Base-by-base conservation (phyloP, 768 basidiomycete species). In the Podaxis mareebaensis region DNA sequence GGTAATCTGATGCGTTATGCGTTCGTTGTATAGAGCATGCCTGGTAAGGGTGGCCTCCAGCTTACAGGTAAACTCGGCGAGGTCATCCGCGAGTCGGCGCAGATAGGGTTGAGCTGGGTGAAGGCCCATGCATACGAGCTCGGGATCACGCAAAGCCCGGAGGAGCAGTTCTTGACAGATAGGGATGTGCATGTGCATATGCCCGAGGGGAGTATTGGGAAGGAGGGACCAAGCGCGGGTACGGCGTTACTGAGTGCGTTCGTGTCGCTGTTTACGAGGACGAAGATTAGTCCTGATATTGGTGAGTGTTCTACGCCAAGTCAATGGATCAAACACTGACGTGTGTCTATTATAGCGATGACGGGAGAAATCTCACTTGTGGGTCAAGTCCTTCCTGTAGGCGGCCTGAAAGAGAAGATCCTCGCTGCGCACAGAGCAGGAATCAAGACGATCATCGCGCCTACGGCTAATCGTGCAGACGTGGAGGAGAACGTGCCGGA, bases 21-120 rank as follows among this genome's bases (percentile, higher is more conserved):
- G 44, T 61, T 38, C 38, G 62, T 40, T 53, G 58, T 59, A n/a
- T 73, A 95, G 94, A 88, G 88, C 56, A 99, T 97, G 95, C 96
- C 96, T 26, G 97, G 97, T 2, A 96, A 96, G 73, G 96, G 96
- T 12, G 83, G 83, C 15, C 80, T 99, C 2, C 95, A 95, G 68
- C 78, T 99, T 7, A 99, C 97, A 0, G 97, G 97, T 42, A 99
- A 99, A 77, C 89, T 99, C 3, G 96, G 96, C 49, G 97, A 99
- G 69, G 97, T 99, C 64, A 98, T 99, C 73, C 85, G 93, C 40
- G 97, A 99, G 77, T 93, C 91, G 66, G 95, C 96, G 1, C 94
- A 97, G 73, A 97, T 99, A 66, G 94, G 91, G 3, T 76, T 99
- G 64, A 91, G 91, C 71, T 99, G 93, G 91, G 91, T 96, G 44